phyloP scores from a whole-genome alignment of 1,284 basidiomycete genomes.

The Cutaneotrichosporon sp. region DNA sequence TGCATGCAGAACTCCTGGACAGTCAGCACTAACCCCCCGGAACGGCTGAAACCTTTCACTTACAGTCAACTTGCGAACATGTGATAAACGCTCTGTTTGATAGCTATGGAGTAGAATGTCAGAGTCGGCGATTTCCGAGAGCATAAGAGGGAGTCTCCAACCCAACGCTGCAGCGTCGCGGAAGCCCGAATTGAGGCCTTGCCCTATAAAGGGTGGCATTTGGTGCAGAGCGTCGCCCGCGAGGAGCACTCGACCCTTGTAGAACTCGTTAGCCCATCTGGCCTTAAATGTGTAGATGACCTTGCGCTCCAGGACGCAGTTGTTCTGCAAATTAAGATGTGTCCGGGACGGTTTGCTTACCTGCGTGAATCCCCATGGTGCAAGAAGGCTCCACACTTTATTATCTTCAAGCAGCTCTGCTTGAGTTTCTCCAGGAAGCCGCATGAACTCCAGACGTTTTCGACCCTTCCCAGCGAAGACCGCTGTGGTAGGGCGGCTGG shows the following conservation, averaged over 20 bases:
- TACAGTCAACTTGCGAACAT: constrained; percentile 12
- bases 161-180: constrained; percentile 21
- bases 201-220: constrained; percentile 27
- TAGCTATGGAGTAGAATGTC: constrained; percentile 14
- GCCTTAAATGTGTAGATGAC: constrained; percentile 25
- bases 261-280: constrained; percentile 21
- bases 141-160: constrained; percentile 18
- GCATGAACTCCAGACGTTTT: constrained; percentile 24
- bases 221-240: constrained; percentile 21
- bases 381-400: constrained; percentile 14
- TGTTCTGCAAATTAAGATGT: not conserved
- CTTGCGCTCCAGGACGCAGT: constrained; percentile 22
- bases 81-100: constrained; percentile 16
- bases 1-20: constrained; percentile 8
- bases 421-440: constrained; percentile 12
- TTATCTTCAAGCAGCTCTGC: constrained; percentile 12
- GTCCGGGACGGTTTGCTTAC: not conserved
- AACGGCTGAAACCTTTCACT: not conserved
- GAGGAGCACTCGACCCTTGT: constrained; percentile 15
- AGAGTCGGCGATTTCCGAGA: constrained; percentile 7
- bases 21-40: not conserved
- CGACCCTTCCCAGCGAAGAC: constrained; percentile 18
- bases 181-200: constrained; percentile 26
- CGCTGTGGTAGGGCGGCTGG: constrained; percentile 18
- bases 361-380: constrained; percentile 12